These are phyloP conservation scores for Diophrys appendiculata DNA, from an alignment of 73 alveolate species.

Conservation along the genomic window DNA sequence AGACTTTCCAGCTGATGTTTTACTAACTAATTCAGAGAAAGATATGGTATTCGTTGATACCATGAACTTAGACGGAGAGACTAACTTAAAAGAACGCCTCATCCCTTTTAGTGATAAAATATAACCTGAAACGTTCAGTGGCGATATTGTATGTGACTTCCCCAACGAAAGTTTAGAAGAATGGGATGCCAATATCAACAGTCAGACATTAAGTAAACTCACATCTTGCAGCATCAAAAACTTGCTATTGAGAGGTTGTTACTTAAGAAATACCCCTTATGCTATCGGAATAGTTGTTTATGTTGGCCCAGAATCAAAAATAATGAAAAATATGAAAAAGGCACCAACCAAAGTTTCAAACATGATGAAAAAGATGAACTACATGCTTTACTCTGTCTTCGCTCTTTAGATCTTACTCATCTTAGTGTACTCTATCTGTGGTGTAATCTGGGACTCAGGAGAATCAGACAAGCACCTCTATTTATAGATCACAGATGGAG, in stretches of 20 bases:
- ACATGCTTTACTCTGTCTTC: conserved; percentile 63
- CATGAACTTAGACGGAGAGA: conserved; percentile 86
- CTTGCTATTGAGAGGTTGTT: conserved; percentile 81
- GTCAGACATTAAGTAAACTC: no score
- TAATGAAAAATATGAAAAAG: conserved; percentile 82
- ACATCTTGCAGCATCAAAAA: conserved; percentile 71
- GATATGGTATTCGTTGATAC: conserved; percentile 73
- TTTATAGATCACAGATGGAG: conserved; percentile 14
- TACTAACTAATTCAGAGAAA: conserved; percentile 2
- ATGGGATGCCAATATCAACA: conserved; percentile 68
- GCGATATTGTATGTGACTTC: conserved; percentile 60
- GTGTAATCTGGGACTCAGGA: conserved; percentile 54
- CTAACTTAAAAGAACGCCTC: conserved; percentile 47
- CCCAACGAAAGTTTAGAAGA: conserved; percentile 69
- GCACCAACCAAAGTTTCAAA: conserved; percentile 81
- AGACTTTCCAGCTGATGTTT: conserved; percentile 36
- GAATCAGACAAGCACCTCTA: conserved; percentile 40
- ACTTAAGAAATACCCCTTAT: conserved; percentile 71
- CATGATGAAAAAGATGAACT: conserved; percentile 80
- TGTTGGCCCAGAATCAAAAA: conserved; percentile 78
- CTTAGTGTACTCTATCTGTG: conserved; percentile 15
- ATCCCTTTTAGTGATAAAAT: no score
- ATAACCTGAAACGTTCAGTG: no score
- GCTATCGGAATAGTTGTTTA: conserved; percentile 70
- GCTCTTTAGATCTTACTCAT: conserved; percentile 29